phyloP scores from a whole-genome alignment of 352 stramenopile genomes.

The Phytophthora sojae region DNA sequence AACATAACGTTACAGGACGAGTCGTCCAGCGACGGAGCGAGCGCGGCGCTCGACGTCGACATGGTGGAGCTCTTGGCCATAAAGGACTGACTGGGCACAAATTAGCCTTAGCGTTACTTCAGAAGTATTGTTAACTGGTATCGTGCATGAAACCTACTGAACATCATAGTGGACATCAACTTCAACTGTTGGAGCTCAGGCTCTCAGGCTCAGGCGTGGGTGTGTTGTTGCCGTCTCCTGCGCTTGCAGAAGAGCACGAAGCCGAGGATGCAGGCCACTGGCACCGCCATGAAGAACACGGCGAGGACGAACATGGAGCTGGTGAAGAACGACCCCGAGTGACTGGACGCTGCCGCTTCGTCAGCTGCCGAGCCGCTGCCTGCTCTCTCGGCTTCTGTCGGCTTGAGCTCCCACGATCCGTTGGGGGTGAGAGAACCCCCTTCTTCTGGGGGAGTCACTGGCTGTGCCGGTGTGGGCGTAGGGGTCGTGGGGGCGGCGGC shows the following conservation, averaged over 20 bases:
- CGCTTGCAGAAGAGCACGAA: constrained; percentile 31
- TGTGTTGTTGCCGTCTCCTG: constrained; percentile 13
- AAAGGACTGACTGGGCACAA: not conserved
- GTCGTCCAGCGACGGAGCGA: constrained; percentile 31
- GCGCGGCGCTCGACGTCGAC: constrained; percentile 15
- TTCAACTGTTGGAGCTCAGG: too few relatives aligned
- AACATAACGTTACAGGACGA: constrained; percentile 40
- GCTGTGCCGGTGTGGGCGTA: constrained; percentile 16
- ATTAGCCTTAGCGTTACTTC: not conserved
- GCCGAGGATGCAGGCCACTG: constrained; percentile 31
- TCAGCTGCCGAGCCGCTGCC: constrained; percentile 3
- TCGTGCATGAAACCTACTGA: constrained; percentile 15
- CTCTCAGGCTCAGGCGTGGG: constrained; percentile 2
- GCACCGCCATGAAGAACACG: constrained; percentile 34
- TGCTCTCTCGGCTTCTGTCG: not conserved
- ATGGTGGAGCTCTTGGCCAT: constrained; percentile 19
- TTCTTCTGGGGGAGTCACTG: not conserved
- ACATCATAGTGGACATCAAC: constrained; percentile 11
- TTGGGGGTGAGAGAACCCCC: not conserved
- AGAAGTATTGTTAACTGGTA: not conserved
- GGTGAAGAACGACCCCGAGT: constrained; percentile 23
- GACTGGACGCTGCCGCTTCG: not conserved
- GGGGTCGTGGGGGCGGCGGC: not conserved
- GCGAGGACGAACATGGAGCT: constrained; percentile 32
- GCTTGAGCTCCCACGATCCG: constrained; percentile 23